Evolutionary conservation across 129 eudicot genomes (phyloP).

Genomic region (Artemisia argyi): DNA sequence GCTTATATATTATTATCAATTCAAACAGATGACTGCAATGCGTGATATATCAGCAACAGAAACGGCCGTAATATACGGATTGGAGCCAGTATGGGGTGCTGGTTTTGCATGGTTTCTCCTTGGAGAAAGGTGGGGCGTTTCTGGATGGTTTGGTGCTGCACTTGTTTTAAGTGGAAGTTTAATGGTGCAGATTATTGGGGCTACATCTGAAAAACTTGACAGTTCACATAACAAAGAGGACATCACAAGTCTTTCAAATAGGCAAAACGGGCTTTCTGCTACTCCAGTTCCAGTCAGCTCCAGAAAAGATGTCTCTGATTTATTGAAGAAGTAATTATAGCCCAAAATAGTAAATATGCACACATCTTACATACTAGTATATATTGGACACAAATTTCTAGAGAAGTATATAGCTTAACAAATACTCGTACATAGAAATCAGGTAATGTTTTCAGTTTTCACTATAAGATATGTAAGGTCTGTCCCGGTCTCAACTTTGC

Average conservation of each 20-base stretch:
- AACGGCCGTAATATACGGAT: constrained; percentile 82
- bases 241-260: constrained; percentile 30
- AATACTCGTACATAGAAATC: not conserved
- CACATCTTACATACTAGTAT: not conserved
- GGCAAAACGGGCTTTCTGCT: constrained; percentile 42
- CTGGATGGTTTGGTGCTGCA: constrained; percentile 94
- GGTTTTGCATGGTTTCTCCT: constrained; percentile 97
- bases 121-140: constrained; percentile 87
- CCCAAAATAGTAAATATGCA: not conserved
- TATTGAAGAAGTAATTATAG: constrained; percentile 37
- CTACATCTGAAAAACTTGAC: constrained; percentile 28
- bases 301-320: constrained; percentile 39
- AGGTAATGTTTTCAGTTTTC: not conserved
- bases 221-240: constrained; percentile 26
- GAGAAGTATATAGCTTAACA: constrained; percentile 3
- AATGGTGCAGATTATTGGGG: constrained; percentile 77
- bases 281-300: constrained; percentile 53
- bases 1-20: not conserved
- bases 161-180: constrained; percentile 87
- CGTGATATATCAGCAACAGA: constrained; percentile 86
- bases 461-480: not conserved
- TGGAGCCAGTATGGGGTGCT: constrained; percentile 98
- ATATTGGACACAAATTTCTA: not conserved
- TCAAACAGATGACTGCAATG: constrained; percentile 83
- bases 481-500: not conserved